A percentile compares a stretch with the other conserved stretches of the same genome.
These are phyloP conservation scores for Penicillium sp. DNA, from an alignment of 2,329 filamentous ascomycete species.

Conservation along the genomic window DNA sequence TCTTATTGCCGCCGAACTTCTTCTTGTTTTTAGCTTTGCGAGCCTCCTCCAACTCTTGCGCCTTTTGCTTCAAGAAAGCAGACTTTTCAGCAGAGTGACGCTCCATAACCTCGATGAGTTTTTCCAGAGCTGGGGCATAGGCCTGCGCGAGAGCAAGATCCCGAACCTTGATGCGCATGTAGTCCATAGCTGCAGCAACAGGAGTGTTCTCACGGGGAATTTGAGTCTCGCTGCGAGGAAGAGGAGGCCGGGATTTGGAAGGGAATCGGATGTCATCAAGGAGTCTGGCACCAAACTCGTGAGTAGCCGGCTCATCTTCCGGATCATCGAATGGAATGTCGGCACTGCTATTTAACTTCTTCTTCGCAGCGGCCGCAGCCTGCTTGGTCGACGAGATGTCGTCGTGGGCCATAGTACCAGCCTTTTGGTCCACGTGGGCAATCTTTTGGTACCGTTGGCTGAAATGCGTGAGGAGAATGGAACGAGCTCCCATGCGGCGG, in stretches of 20 bases:
- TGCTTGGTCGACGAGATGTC: background rate
- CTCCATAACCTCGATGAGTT: slow-evolving; percentile 49
- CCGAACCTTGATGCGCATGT: slow-evolving; percentile 62
- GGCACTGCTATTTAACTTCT: slow-evolving; percentile 10
- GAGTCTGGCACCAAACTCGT: slow-evolving; percentile 5
- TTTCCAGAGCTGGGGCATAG: slow-evolving; percentile 57
- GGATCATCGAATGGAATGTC: slow-evolving; percentile 31
- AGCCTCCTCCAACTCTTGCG: slow-evolving; percentile 23
- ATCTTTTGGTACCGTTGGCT: slow-evolving; percentile 86
- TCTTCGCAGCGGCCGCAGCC: slow-evolving; percentile 3
- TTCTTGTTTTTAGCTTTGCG: slow-evolving; percentile 23
- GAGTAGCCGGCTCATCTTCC: slow-evolving; percentile 11
- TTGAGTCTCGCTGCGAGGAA: slow-evolving; percentile 23
- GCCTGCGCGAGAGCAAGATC: slow-evolving; percentile 60
- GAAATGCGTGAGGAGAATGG: slow-evolving; percentile 89
- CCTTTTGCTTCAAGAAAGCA: slow-evolving; percentile 19
- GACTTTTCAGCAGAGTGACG: slow-evolving; percentile 31
- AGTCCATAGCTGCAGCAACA: slow-evolving; percentile 62
- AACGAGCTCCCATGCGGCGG: slow-evolving; percentile 72
- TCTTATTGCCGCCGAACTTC: slow-evolving; percentile 18
- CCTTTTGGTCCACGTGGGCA: slow-evolving; percentile 50
- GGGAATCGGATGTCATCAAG: slow-evolving; percentile 18
- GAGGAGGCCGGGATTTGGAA: background rate
- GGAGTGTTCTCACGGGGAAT: slow-evolving; percentile 42
- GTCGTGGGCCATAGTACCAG: slow-evolving; percentile 11